Conservation (phyloP, 1,284 basidiomycete species). For the Ceratobasidium sp. region DNA sequence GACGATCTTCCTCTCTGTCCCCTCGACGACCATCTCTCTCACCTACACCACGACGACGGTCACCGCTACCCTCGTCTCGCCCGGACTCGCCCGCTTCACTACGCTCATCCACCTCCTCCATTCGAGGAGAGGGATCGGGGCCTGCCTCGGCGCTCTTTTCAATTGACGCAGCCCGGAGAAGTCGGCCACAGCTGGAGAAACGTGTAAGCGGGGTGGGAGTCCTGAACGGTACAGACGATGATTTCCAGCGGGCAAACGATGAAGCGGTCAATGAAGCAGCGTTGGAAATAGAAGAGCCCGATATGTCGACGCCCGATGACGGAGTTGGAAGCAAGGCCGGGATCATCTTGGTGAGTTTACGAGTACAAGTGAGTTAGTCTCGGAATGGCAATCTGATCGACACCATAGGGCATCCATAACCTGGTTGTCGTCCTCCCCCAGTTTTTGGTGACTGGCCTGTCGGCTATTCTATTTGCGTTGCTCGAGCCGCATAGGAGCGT, state of each 20-base stretch:
- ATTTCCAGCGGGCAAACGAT: not conserved
- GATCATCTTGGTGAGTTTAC: slow-evolving; percentile 75
- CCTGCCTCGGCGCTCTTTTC: slow-evolving; percentile 29
- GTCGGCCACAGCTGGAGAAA: slow-evolving; percentile 25
- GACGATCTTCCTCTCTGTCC: slow-evolving; percentile 13
- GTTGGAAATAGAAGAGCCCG: slow-evolving; percentile 32
- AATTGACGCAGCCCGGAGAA: slow-evolving; percentile 14
- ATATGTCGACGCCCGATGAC: slow-evolving; percentile 37
- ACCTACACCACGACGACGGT: not conserved
- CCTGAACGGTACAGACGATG: slow-evolving; percentile 30
- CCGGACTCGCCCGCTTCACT: not conserved
- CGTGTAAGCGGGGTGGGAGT: slow-evolving; percentile 29
- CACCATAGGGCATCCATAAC: slow-evolving; percentile 83
- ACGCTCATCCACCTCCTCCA: slow-evolving; percentile 9
- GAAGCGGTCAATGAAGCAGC: slow-evolving; percentile 26
- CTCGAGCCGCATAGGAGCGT: slow-evolving; percentile 64
- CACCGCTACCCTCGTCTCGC: not conserved
- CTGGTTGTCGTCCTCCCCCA: slow-evolving; percentile 80
- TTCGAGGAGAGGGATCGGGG: slow-evolving; percentile 8
- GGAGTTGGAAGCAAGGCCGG: slow-evolving; percentile 81
- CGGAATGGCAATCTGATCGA: slow-evolving; percentile 5
- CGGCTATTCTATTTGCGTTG: slow-evolving; percentile 59
- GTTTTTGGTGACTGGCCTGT: slow-evolving; percentile 57
- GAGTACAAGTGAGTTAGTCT: slow-evolving; percentile 17
- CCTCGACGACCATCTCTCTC: slow-evolving; percentile 1